Evolutionary conservation across 179 eudicot species (phyloP).

Genomic region (Dionaea muscipula): DNA sequence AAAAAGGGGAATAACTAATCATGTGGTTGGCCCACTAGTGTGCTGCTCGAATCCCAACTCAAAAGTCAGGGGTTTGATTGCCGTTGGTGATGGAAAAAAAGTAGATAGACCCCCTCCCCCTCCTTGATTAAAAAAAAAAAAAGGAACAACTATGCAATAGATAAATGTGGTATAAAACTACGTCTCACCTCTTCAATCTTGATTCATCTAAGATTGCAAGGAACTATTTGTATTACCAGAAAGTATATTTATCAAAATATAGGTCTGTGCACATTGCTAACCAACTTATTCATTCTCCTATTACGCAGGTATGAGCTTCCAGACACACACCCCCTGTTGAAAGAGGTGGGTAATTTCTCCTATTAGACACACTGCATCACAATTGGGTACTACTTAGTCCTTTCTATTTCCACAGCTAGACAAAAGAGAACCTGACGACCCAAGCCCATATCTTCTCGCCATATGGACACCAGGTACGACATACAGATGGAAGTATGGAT

Average conservation of each 20-base stretch:
- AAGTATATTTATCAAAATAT: neutral
- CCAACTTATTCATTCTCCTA: neutral
- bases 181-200: too few relatives aligned
- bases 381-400: neutral
- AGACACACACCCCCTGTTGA: conserved; percentile 48
- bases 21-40: too few relatives aligned
- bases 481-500: too few relatives aligned
- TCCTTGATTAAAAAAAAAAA: too few relatives aligned
- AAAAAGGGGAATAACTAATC: too few relatives aligned
- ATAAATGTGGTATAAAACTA: too few relatives aligned
- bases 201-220: neutral
- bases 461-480: conserved; percentile 55
- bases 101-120: too few relatives aligned
- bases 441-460: conserved; percentile 55
- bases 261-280: neutral
- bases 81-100: too few relatives aligned
- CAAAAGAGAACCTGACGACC: conserved; percentile 49
- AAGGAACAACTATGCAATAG: too few relatives aligned
- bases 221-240: neutral
- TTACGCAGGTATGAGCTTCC: conserved; percentile 63
- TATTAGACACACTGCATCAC: neutral
- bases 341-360: conserved; percentile 33
- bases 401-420: conserved; percentile 25
- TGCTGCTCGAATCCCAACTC: too few relatives aligned
- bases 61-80: too few relatives aligned